These are phyloP conservation scores for Gigaspora rosea DNA, from an alignment of 192 early-diverging fungal genomes.

Conservation along the genomic window DNA sequence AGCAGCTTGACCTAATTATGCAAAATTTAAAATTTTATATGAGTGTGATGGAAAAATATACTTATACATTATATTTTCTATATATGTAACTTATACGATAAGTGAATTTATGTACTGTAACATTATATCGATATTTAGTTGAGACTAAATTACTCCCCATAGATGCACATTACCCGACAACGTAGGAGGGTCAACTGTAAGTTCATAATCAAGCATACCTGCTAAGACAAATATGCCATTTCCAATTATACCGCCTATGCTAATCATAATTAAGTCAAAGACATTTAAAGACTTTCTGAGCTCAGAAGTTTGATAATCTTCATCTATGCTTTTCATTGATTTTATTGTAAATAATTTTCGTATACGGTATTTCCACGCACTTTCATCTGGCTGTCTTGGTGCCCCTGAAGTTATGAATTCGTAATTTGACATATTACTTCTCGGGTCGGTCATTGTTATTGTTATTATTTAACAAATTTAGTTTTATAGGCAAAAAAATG, in stretches of 20 bases:
- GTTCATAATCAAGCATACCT: constrained; percentile 36
- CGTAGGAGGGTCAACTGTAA: background rate
- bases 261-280: constrained; percentile 65
- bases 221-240: constrained; percentile 82
- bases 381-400: background rate
- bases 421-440: constrained; percentile 1
- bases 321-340: constrained; percentile 37
- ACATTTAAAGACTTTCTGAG: constrained; percentile 57
- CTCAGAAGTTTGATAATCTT: constrained; percentile 44
- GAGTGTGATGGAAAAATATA: background rate
- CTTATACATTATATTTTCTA: too few relatives aligned
- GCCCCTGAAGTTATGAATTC: constrained; percentile 27
- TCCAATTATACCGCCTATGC: constrained; percentile 79
- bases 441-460: too few relatives aligned
- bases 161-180: too few relatives aligned
- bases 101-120: too few relatives aligned
- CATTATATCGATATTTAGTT: too few relatives aligned
- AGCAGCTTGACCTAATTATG: constrained; percentile 63
- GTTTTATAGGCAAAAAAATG: too few relatives aligned
- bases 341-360: constrained; percentile 30
- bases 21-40: background rate
- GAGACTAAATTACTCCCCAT: too few relatives aligned
- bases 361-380: constrained; percentile 12
- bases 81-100: too few relatives aligned
- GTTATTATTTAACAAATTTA: too few relatives aligned